Conservation (phyloP, 2,329 filamentous ascomycete species). For the Eutypa lata region DNA sequence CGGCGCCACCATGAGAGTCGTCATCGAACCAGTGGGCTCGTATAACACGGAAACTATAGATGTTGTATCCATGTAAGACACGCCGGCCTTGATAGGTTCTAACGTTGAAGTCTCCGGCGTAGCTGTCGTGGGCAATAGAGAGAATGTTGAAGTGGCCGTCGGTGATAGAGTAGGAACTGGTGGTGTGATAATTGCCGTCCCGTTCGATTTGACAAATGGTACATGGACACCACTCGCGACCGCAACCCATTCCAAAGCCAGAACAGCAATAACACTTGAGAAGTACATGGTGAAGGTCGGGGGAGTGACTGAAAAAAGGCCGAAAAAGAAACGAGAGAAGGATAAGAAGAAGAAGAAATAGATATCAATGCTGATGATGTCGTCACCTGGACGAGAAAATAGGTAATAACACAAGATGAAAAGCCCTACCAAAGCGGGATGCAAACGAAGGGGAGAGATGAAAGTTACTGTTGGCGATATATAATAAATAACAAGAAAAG, state of each 20-base stretch:
- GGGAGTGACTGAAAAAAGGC: background rate
- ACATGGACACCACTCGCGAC: background rate
- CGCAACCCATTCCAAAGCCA: background rate
- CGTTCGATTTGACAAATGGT: background rate
- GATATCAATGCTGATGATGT: no score
- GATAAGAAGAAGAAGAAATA: no score
- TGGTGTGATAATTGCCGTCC: background rate
- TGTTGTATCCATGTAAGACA: background rate
- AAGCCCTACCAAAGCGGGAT: no score
- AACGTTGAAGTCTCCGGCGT: background rate
- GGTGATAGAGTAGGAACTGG: background rate
- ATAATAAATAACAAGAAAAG: no score
- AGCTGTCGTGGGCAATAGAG: no score
- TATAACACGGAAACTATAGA: background rate
- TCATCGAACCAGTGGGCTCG: background rate
- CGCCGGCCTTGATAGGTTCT: background rate
- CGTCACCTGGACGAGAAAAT: no score
- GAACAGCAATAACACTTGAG: background rate
- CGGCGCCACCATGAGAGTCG: background rate
- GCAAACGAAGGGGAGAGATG: no score
- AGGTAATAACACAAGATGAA: no score
- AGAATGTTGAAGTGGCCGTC: background rate
- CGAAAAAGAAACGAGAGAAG: no score
- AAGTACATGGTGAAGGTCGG: background rate
- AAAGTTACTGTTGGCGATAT: no score